phyloP scores from a whole-genome alignment of 345 rosid species.

The Theobroma cacao region DNA sequence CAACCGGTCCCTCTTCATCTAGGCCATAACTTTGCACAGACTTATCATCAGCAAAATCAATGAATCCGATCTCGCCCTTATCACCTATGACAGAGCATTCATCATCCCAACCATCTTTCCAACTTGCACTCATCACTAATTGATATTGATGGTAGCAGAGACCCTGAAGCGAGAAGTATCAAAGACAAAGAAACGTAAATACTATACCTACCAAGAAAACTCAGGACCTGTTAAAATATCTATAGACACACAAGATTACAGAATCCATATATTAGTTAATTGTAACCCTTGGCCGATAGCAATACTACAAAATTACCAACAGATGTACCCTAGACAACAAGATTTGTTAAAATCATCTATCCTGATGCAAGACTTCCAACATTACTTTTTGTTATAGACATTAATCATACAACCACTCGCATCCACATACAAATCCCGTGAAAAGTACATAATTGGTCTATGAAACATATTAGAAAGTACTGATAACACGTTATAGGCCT shows the following conservation, averaged over 20 bases:
- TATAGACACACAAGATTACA: not conserved
- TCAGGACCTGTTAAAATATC: not conserved
- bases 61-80: conserved; percentile 48
- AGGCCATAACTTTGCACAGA: conserved; percentile 37
- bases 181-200: not conserved
- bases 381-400: not conserved
- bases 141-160: conserved; percentile 6
- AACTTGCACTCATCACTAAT: conserved; percentile 17
- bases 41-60: conserved; percentile 44
- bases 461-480: not conserved
- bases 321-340: not conserved
- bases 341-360: not conserved
- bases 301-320: not conserved
- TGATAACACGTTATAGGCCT: not conserved
- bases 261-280: not conserved
- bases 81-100: conserved; percentile 44
- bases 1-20: conserved; percentile 35
- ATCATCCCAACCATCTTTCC: conserved; percentile 28
- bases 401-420: not conserved
- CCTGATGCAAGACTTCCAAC: not conserved
- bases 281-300: not conserved
- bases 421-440: no score
- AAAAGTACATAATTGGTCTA: not conserved
- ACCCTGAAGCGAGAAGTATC: conserved; percentile 3
- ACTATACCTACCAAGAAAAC: not conserved